phyloP scores from a whole-genome alignment of 2,329 filamentous ascomycete species.

The Claviceps sp. region DNA sequence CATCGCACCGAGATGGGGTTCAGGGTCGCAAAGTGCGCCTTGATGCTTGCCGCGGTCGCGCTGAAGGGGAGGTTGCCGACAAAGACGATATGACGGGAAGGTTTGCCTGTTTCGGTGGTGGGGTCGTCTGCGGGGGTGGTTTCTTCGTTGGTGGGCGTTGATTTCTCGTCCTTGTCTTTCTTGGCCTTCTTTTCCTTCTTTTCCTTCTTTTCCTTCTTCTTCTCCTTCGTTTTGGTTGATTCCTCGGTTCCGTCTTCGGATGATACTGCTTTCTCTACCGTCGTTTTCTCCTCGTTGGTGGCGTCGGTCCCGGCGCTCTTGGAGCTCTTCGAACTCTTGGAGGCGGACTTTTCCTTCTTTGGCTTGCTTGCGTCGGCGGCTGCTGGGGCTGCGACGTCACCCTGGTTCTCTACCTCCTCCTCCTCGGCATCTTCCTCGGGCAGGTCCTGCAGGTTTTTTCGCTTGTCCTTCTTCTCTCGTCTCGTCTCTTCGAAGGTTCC shows the following conservation, averaged over 20 bases:
- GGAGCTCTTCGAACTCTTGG: slow-evolving; percentile 14
- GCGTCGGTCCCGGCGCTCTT: slow-evolving; percentile 2
- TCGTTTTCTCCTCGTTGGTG: background rate
- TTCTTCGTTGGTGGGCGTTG: slow-evolving; percentile 7
- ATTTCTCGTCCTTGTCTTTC: background rate
- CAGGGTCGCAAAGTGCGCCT: slow-evolving; percentile 65
- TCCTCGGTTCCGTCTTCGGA: background rate
- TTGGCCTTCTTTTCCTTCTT: slow-evolving; percentile 19
- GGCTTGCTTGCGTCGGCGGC: slow-evolving; percentile 13
- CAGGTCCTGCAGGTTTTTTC: slow-evolving; percentile 23
- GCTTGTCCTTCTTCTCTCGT: slow-evolving; percentile 28
- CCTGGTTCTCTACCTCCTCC: slow-evolving; percentile 7
- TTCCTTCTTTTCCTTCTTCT: slow-evolving; percentile 13
- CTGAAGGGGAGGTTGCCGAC: slow-evolving; percentile 76
- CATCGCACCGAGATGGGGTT: slow-evolving; percentile 40
- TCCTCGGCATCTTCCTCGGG: slow-evolving; percentile 19
- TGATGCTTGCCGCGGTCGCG: slow-evolving; percentile 56
- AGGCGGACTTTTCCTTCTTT: slow-evolving; percentile 8
- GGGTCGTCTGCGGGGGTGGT: slow-evolving; percentile 4
- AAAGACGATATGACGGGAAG: slow-evolving; percentile 20
- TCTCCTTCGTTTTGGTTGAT: slow-evolving; percentile 8
- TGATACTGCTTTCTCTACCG: too few species aligned
- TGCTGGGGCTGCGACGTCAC: slow-evolving; percentile 7
- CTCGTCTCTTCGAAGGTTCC: slow-evolving; percentile 21
- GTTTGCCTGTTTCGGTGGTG: slow-evolving; percentile 11